A percentile compares a stretch with the other conserved stretches of the same genome.
These are phyloP conservation scores for Combretum micranthum DNA, from an alignment of 345 rosid species.

Conservation along the genomic window DNA sequence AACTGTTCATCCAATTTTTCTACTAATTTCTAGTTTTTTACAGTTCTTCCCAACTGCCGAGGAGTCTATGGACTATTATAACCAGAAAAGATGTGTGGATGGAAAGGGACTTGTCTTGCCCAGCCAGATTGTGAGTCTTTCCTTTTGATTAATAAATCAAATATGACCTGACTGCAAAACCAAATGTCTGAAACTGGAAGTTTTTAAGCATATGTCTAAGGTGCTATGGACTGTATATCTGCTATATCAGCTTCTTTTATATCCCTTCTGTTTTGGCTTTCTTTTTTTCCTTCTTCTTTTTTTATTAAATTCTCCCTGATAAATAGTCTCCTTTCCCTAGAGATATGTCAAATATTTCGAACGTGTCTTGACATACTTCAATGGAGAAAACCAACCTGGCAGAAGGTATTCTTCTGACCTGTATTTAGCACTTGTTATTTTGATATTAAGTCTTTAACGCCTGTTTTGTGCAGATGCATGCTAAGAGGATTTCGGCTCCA, in stretches of 20 bases:
- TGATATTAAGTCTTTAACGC: too few relatives aligned
- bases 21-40: neutral
- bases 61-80: conserved; percentile 76
- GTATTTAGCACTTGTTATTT: too few relatives aligned
- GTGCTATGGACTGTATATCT: too few relatives aligned
- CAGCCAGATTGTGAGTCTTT: conserved; percentile 79
- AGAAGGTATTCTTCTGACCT: conserved; percentile 47
- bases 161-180: conserved; percentile 3
- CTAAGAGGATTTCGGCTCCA: conserved; percentile 88
- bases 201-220: neutral
- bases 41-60: conserved; percentile 94
- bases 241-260: too few relatives aligned
- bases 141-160: conserved; percentile 5
- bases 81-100: conserved; percentile 89
- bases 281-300: too few relatives aligned
- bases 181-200: neutral
- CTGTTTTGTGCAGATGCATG: conserved; percentile 58
- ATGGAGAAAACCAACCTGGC: conserved; percentile 62
- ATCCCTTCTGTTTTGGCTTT: too few relatives aligned
- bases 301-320: too few relatives aligned
- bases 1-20: too few relatives aligned
- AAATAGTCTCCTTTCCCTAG: conserved; percentile 24
- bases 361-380: conserved; percentile 43
- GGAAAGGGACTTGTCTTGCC: conserved; percentile 91
- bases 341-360: conserved; percentile 85